phyloP scores from a whole-genome alignment of 176 grass and related monocot species.

The Aegilops bicornis region DNA sequence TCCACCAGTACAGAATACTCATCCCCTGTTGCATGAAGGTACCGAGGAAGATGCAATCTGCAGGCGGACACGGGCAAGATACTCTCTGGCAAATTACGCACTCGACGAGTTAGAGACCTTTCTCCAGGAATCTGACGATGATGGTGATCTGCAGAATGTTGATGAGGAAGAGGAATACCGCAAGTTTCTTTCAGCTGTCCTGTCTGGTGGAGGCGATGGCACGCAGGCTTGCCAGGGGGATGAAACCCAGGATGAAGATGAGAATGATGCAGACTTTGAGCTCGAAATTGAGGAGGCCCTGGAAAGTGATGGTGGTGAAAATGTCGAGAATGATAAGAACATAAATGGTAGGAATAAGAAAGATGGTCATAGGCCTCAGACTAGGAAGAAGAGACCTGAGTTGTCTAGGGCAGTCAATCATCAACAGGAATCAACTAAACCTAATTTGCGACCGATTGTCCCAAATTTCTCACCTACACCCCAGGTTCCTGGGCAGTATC shows the following conservation, averaged over 20 bases:
- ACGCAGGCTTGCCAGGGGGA: conserved; percentile 46
- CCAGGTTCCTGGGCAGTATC: conserved; percentile 30
- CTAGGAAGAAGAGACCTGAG: conserved; percentile 59
- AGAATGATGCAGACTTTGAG: conserved; percentile 91
- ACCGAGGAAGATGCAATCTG: conserved; percentile 80
- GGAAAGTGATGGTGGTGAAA: conserved; percentile 34
- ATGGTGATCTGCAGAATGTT: conserved; percentile 71
- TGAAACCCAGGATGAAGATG: conserved; percentile 87
- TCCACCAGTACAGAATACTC: conserved; percentile 5
- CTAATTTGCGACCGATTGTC: conserved; percentile 52
- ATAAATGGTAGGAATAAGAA: too few relatives aligned
- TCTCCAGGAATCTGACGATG: conserved; percentile 95
- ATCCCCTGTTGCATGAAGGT: conserved; percentile 14
- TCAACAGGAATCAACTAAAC: conserved; percentile 33
- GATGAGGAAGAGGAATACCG: conserved; percentile 92
- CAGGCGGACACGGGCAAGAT: conserved; percentile 64
- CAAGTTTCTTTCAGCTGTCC: conserved; percentile 91
- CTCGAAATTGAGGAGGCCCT: conserved; percentile 89
- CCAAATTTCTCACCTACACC: conserved; percentile 45
- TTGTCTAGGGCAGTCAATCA: conserved; percentile 36
- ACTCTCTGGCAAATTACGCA: conserved; percentile 69
- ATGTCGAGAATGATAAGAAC: too few relatives aligned
- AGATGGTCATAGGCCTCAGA: conserved; percentile 42
- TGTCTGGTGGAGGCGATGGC: conserved; percentile 52
- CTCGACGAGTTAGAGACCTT: conserved; percentile 90